A percentile compares a stretch with the other conserved stretches of the same genome.
Conservation (phyloP, 2,329 filamentous ascomycete genomes). For the Escovopsis sp. region DNA sequence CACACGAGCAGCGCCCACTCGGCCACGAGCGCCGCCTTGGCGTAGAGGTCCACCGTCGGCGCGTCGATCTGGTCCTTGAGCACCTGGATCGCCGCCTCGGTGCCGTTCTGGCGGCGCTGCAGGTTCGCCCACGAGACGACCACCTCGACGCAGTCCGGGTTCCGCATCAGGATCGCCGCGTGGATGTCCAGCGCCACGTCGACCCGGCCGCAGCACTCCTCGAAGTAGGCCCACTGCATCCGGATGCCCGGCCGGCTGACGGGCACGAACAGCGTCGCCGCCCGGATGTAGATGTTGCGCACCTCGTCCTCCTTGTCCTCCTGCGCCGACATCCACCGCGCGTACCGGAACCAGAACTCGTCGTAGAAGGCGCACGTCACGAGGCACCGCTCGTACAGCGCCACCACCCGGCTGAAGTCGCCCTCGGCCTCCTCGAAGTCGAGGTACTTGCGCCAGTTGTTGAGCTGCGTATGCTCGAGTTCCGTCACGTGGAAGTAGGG, state of each 20-base stretch:
- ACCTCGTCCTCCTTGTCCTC: too few relatives aligned
- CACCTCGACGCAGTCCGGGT: slow-evolving; percentile 75
- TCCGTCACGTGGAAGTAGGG: slow-evolving; percentile 96
- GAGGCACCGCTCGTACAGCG: slow-evolving; percentile 86
- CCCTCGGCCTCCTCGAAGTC: slow-evolving; percentile 88
- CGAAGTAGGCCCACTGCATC: slow-evolving; percentile 86
- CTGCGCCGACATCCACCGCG: slow-evolving; percentile 83
- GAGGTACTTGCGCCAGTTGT: slow-evolving; percentile 90
- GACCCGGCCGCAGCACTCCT: slow-evolving; percentile 66
- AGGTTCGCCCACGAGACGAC: slow-evolving; percentile 81
- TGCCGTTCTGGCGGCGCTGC: slow-evolving; percentile 65
- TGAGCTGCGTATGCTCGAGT: slow-evolving; percentile 69
- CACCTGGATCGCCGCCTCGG: slow-evolving; percentile 72
- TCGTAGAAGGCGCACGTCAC: slow-evolving; percentile 91
- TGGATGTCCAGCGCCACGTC: slow-evolving; percentile 77
- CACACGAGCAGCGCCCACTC: slow-evolving; percentile 80
- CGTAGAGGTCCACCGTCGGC: slow-evolving; percentile 55
- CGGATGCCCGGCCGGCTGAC: slow-evolving; percentile 73
- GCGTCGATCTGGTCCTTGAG: slow-evolving; percentile 71
- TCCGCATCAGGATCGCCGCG: slow-evolving; percentile 56
- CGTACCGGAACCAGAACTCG: slow-evolving; percentile 97
- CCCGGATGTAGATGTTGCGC: slow-evolving; percentile 81
- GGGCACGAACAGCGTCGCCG: slow-evolving; percentile 71
- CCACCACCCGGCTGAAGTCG: slow-evolving; percentile 57
- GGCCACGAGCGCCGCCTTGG: slow-evolving; percentile 74